Evolutionary conservation across 2,329 filamentous ascomycete genomes (phyloP), one percentile per base, ranked within the genome.

Genomic region (Trichothecium roseum): DNA sequence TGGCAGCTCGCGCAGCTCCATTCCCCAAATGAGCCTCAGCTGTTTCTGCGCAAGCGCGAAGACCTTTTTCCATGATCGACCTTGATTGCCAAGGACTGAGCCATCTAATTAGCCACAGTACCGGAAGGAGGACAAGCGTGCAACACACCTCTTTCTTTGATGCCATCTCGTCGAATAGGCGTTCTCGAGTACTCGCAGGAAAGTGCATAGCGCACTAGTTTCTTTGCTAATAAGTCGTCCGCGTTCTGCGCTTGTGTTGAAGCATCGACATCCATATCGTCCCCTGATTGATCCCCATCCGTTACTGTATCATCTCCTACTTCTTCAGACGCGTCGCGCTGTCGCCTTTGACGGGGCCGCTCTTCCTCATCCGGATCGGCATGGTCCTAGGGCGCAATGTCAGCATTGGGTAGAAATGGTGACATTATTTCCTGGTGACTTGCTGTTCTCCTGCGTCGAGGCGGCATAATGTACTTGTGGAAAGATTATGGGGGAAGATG

Each of bases 1-100:
- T 0, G 91, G 87, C 34, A 96, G 66, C 59, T 95, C 88, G 4
- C 76, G 69, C 68, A 98, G 73, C 54, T 88, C 73, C 87, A 96
- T 94, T n/a, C 91, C 91, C 59, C 94, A 96, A 1, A 79, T 70
- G 2, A 63, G 62, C 32, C 69, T 66, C 27, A 98, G 63, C 45
- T 83, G 73, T 24, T 64, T 59, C 55, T 98, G 89, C 29, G 89
- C 85, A 28, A 72, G 65, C 1, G 74, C 72, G 50, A 94, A 95
- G 4, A 95, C 76, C 10, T 62, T 56, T 52, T 78, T 87, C 55
- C 95, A 96, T 26, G 77, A 65, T 22, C 81, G 69, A 6, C 75
- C 63, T 8, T 79, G 72, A 31, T 78, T 69, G 14, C 82, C 84
- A 8, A 94, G 74, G 1, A 94, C 84, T 78, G 18, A 3, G 2